Conservation (phyloP, 23 red algal genomes). For the Chondrus crispus region DNA sequence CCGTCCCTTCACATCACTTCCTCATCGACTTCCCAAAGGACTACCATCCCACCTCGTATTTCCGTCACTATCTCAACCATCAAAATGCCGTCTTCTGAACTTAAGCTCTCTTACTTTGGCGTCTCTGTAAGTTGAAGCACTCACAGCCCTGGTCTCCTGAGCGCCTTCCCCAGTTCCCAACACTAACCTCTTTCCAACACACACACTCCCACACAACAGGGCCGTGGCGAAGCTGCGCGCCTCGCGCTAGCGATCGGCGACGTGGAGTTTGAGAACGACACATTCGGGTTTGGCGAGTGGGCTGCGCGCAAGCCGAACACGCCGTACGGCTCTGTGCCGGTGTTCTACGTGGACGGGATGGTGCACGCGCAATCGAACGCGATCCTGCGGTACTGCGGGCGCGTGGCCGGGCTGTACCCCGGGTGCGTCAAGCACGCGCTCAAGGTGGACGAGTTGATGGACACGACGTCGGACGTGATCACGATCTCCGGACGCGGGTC, state of each 20-base stretch:
- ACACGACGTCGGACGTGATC: constrained; percentile 24
- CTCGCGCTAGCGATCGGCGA: constrained; percentile 49
- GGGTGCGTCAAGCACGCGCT: background rate
- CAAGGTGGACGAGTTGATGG: constrained; percentile 51
- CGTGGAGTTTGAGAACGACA: constrained; percentile 27
- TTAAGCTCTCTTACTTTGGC: constrained; percentile 42
- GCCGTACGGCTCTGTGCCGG: constrained; percentile 37
- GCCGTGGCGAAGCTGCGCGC: constrained; percentile 48
- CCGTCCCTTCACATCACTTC: too few relatives aligned
- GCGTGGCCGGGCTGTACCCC: constrained; percentile 49
- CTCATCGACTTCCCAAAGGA: too few relatives aligned
- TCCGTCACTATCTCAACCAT: too few relatives aligned
- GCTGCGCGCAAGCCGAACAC: background rate
- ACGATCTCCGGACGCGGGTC: background rate
- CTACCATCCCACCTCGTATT: too few relatives aligned
- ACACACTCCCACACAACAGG: background rate
- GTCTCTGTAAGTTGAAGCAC: constrained; percentile 10
- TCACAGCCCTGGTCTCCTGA: background rate
- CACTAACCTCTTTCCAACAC: background rate
- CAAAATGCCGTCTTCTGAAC: background rate
- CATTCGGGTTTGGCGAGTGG: constrained; percentile 14
- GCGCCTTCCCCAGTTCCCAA: background rate
- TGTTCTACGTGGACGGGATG: constrained; percentile 6
- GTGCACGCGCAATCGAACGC: constrained; percentile 30
- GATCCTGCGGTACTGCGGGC: constrained; percentile 42